phyloP scores from a whole-genome alignment of 2,329 filamentous ascomycete genomes.

The Fusarium proliferatum region DNA sequence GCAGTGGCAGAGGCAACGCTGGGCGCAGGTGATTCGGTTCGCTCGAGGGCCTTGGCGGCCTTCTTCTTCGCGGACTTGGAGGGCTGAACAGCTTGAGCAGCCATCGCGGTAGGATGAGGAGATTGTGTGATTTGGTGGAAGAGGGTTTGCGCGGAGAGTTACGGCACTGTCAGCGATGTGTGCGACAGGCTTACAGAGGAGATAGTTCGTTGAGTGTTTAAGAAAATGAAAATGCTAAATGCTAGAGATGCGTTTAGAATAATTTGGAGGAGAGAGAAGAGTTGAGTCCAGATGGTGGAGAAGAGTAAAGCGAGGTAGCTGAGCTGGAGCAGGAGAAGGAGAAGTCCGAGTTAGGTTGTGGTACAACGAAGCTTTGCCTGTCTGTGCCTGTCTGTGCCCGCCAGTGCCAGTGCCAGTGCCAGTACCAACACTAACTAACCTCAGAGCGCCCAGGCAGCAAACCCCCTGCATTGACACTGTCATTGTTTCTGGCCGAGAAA shows the following conservation, averaged over 20 bases:
- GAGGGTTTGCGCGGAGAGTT: constrained; percentile 41
- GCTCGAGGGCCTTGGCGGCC: constrained; percentile 61
- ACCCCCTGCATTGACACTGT: constrained; percentile 42
- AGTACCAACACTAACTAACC: constrained; percentile 3
- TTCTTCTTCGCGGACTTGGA: constrained; percentile 78
- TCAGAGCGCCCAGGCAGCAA: constrained; percentile 22
- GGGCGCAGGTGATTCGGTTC: constrained; percentile 66
- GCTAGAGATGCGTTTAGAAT: constrained; percentile 9
- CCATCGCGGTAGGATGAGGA: constrained; percentile 57
- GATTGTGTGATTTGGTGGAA: constrained; percentile 22
- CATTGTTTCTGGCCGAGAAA: constrained; percentile 46
- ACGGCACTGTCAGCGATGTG: constrained; percentile 25
- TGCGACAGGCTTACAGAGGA: constrained; percentile 34
- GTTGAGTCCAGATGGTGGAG: constrained; percentile 19
- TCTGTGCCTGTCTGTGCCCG: constrained; percentile 18
- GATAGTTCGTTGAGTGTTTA: constrained; percentile 2
- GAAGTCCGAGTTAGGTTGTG: constrained; percentile 24
- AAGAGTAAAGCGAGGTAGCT: constrained; percentile 9
- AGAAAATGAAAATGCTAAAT: constrained; percentile 8
- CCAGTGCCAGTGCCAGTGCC: constrained; percentile 21
- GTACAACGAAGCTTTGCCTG: constrained; percentile 32
- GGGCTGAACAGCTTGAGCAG: constrained; percentile 70
- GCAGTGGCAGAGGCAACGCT: constrained; percentile 58
- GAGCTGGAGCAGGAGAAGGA: constrained; percentile 18
- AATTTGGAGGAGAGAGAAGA: constrained; percentile 3